Conservation (phyloP, 805 yeast species). For the Metschnikowia cerradonensis region DNA sequence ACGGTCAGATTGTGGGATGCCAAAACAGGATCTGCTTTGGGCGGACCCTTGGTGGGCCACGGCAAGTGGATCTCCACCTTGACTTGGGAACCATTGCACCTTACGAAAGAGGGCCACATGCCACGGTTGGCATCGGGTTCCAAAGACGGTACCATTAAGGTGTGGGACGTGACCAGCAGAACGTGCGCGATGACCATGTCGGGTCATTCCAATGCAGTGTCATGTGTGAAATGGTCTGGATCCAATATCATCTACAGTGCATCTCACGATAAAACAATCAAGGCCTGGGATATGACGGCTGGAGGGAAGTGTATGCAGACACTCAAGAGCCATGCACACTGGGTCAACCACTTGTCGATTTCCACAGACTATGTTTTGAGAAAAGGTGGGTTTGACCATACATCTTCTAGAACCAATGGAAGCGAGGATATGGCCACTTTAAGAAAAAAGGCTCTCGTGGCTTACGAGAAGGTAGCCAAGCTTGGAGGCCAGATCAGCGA, state of each 20-base stretch:
- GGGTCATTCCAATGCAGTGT: slow-evolving; percentile 85
- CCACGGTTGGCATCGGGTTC: slow-evolving; percentile 83
- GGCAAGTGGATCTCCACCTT: slow-evolving; percentile 84
- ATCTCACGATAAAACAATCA: slow-evolving; percentile 91
- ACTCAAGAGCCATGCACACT: slow-evolving; percentile 88
- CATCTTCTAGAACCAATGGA: slow-evolving; percentile 39
- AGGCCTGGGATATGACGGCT: slow-evolving; percentile 78
- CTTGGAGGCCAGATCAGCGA: slow-evolving; percentile 57
- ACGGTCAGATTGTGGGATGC: slow-evolving; percentile 88
- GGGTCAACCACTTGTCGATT: slow-evolving; percentile 93
- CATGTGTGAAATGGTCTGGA: slow-evolving; percentile 98
- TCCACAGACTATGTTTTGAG: slow-evolving; percentile 87
- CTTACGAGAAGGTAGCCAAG: slow-evolving; percentile 61
- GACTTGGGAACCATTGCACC: slow-evolving; percentile 92
- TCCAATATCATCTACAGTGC: slow-evolving; percentile 77
- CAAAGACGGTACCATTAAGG: slow-evolving; percentile 82
- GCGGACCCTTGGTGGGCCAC: slow-evolving; percentile 77
- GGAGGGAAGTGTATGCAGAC: slow-evolving; percentile 77
- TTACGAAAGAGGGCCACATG: slow-evolving; percentile 58
- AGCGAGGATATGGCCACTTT: slow-evolving; percentile 24
- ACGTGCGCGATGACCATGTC: slow-evolving; percentile 65
- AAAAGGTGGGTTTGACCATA: slow-evolving; percentile 82
- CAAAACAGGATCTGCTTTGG: slow-evolving; percentile 65
- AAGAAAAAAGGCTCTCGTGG: slow-evolving; percentile 49
- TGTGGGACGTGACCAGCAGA: slow-evolving; percentile 83